A percentile compares a stretch with the other conserved stretches of the same genome.
Evolutionary conservation across 352 stramenopile genomes (phyloP).

Genomic region (Globisporangium sylvaticum): DNA sequence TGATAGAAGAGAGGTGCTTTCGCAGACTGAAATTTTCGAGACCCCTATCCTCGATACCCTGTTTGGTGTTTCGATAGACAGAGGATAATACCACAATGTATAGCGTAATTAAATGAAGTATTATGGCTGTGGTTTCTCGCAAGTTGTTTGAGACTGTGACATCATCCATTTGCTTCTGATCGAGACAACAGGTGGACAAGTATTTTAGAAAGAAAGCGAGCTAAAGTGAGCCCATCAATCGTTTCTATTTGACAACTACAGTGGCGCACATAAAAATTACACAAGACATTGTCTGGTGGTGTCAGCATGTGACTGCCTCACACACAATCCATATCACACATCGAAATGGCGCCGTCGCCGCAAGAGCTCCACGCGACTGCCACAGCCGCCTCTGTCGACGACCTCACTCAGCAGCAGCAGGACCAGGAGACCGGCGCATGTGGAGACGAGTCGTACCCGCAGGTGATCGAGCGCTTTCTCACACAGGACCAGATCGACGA

Average conservation of each 20-base stretch:
- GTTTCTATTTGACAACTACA: neutral
- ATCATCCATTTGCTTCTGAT: neutral
- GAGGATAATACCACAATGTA: neutral
- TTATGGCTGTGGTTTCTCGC: neutral
- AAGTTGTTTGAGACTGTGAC: neutral
- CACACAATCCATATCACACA: neutral
- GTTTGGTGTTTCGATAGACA: neutral
- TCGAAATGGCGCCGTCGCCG: neutral
- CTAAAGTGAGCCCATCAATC: neutral
- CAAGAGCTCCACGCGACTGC: neutral
- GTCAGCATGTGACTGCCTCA: neutral
- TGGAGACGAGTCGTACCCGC: conserved; percentile 18
- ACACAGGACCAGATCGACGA: conserved; percentile 52
- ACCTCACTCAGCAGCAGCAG: neutral
- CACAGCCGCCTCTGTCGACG: neutral
- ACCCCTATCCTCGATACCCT: conserved; percentile 2
- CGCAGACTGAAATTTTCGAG: conserved; percentile 12
- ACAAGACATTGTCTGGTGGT: no score
- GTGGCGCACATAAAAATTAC: no score
- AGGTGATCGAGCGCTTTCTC: conserved; percentile 27
- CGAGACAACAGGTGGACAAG: neutral
- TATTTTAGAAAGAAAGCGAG: neutral
- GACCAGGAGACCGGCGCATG: conserved; percentile 16
- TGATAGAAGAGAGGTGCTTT: neutral
- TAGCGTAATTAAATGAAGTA: neutral